These are phyloP conservation scores for Termitomyces sp. DNA, from an alignment of 1,284 basidiomycete genomes.

Conservation along the genomic window DNA sequence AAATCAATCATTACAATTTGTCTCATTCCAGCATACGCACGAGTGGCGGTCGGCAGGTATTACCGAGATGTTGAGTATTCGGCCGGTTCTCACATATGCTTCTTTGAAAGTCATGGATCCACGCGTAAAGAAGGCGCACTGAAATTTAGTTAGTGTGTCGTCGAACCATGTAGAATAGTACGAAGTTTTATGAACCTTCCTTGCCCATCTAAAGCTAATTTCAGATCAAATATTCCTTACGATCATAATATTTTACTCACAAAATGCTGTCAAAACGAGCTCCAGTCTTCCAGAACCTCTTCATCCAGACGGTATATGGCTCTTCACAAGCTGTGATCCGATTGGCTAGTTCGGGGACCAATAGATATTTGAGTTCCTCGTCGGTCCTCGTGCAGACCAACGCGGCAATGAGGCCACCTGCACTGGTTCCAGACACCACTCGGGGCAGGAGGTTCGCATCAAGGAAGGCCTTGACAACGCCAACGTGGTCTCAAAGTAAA, in stretches of 20 bases:
- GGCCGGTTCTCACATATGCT: slow-evolving; percentile 89
- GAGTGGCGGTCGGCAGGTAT: slow-evolving; percentile 93
- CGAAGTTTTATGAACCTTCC: slow-evolving; percentile 54
- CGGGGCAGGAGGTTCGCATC: slow-evolving; percentile 85
- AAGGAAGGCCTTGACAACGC: slow-evolving; percentile 88
- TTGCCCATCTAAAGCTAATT: slow-evolving; percentile 63
- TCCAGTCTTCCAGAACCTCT: slow-evolving; percentile 81
- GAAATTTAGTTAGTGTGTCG: not conserved
- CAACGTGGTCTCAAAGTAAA: slow-evolving; percentile 69
- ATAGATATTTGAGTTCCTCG: slow-evolving; percentile 74
- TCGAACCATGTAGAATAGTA: not conserved
- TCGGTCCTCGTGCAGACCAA: slow-evolving; percentile 86
- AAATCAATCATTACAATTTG: slow-evolving; percentile 10
- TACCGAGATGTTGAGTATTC: slow-evolving; percentile 92
- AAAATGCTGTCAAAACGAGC: slow-evolving; percentile 88
- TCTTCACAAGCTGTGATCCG: slow-evolving; percentile 93
- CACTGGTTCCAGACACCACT: slow-evolving; percentile 89
- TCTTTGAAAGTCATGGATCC: slow-evolving; percentile 96
- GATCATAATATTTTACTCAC: slow-evolving; percentile 20
- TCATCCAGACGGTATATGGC: slow-evolving; percentile 71
- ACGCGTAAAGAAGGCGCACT: slow-evolving; percentile 82
- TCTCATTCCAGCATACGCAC: slow-evolving; percentile 44
- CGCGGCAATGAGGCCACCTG: slow-evolving; percentile 88
- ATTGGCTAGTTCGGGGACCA: slow-evolving; percentile 81
- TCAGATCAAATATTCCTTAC: slow-evolving; percentile 6